phyloP scores from a whole-genome alignment of 208 protist genomes.

The Acanthamoeba culbertsoni region DNA sequence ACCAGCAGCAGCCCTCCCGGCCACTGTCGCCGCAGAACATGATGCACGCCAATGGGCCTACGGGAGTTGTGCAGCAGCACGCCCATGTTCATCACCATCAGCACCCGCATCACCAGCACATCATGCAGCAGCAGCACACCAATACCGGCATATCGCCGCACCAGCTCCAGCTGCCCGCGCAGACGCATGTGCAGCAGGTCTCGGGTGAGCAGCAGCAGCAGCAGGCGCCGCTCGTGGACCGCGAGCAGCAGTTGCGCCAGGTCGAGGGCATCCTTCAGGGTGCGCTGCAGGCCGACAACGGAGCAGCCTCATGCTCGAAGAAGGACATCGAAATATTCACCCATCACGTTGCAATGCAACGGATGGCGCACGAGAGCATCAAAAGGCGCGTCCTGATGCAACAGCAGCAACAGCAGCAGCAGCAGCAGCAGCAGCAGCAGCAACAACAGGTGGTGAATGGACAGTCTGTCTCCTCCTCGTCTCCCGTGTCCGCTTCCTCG shows the following conservation, averaged over 20 bases:
- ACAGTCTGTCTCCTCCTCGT: no score
- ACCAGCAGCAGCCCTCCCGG: no score
- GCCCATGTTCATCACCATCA: no score
- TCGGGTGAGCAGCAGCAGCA: not conserved
- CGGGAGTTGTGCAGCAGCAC: not conserved
- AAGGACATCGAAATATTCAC: constrained; percentile 1
- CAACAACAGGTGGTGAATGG: not conserved
- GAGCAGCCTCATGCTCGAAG: not conserved
- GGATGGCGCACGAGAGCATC: not conserved
- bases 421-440: not conserved
- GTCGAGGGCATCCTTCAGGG: not conserved
- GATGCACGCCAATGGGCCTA: no score
- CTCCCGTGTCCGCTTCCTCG: not conserved
- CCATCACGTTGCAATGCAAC: not conserved
- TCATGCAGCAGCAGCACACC: not conserved
- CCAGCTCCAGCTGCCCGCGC: not conserved
- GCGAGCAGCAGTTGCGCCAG: not conserved
- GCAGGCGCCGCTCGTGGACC: not conserved
- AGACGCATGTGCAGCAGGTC: not conserved
- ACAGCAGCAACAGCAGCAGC: not conserved
- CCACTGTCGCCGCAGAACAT: no score
- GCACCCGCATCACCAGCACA: no score
- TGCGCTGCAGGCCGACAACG: not conserved
- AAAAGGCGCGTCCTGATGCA: not conserved
- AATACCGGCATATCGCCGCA: not conserved